Evolutionary conservation across 495 filamentous ascomycete species (phyloP).

Genomic region (Penicillium robsamsonii): DNA sequence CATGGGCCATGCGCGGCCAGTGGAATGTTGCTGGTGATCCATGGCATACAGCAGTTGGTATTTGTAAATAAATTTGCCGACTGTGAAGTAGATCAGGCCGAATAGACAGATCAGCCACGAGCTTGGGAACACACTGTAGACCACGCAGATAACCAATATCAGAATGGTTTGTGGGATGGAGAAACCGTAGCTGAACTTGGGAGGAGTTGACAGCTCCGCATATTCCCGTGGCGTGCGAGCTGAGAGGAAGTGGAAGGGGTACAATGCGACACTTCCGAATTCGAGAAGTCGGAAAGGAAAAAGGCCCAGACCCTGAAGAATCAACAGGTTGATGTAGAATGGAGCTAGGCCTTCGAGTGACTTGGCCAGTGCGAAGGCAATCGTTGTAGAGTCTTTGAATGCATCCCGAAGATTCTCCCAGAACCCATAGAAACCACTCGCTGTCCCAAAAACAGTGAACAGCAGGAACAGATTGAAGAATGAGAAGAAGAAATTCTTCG

Average conservation of each 20-base stretch:
- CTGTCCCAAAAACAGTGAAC: constrained; percentile 88
- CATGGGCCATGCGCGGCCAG: constrained; percentile 90
- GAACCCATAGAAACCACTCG: constrained; percentile 65
- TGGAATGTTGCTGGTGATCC: constrained; percentile 95
- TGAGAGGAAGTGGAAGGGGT: constrained; percentile 73
- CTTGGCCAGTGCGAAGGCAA: constrained; percentile 71
- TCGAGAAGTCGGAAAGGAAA: constrained; percentile 92
- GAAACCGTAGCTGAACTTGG: constrained; percentile 92
- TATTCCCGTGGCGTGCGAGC: constrained; percentile 90
- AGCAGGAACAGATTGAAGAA: constrained; percentile 99
- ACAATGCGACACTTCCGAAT: constrained; percentile 80
- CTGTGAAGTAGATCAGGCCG: constrained; percentile 80
- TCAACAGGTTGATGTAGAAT: constrained; percentile 94
- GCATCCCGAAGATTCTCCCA: constrained; percentile 67
- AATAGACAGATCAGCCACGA: constrained; percentile 81
- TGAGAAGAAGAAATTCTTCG: constrained; percentile 99
- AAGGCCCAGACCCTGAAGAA: constrained; percentile 86
- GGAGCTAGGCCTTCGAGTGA: constrained; percentile 69
- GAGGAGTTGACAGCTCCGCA: constrained; percentile 77
- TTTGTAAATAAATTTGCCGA: constrained; percentile 95
- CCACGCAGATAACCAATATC: constrained; percentile 88
- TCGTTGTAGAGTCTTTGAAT: constrained; percentile 71
- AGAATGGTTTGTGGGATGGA: constrained; percentile 90
- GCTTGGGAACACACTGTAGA: constrained; percentile 85
- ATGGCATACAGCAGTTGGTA: constrained; percentile 97